Base-by-base conservation (phyloP, 2,329 filamentous ascomycete species). In the Chrysoporthe deuterocubensis region DNA sequence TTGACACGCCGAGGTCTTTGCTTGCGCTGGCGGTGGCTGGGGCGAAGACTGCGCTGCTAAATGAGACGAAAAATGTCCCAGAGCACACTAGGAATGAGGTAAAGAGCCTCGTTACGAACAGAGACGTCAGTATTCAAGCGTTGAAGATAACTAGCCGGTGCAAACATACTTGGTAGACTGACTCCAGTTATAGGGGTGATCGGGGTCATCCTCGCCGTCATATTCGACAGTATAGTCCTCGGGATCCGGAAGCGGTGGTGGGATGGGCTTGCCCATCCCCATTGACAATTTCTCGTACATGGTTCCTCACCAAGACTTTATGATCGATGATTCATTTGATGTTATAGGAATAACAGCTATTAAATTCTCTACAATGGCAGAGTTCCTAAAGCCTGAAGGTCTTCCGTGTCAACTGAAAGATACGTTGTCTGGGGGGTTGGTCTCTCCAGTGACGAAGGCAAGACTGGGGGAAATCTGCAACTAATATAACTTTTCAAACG, bases 171-270 rank as follows among this genome's bases (percentile, higher is more conserved):
- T 87, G 71, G 76, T 80, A 67, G 75, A 78, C 4, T 81, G 54
- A 0, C 75, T 76, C 84, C 84, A 86, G 69, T 86, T 87, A 71
- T 83, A 81, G 1, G 84, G 83, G 73, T 86, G 82, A 32, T 81
- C 62, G 1, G 83, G 83, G 69, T 87, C 84, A 63, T 83, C 77
- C 0, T 74, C 74, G 0, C 84, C 83, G 68, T 85, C 81, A 68
- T 86, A 86, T 52, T 86, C 86, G 14, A 88, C 86, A 1, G 88
- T 85, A 74, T 89, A 89, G 68, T 87, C 84, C 73, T 88, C 85
- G 69, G 81, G 79, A n/a, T 82, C 82, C 8, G 85, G 85, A 18
- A 89, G 74, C 0, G 77, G 78, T 18, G 85, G 85, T 7, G 87
- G 87, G 73, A 84, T 87, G 6, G 84, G 80, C 71, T 88, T 89